A percentile compares a stretch with the other conserved stretches of the same genome.
phyloP scores from a whole-genome alignment of 2,329 filamentous ascomycete species.

The Cladosporium sp. region DNA sequence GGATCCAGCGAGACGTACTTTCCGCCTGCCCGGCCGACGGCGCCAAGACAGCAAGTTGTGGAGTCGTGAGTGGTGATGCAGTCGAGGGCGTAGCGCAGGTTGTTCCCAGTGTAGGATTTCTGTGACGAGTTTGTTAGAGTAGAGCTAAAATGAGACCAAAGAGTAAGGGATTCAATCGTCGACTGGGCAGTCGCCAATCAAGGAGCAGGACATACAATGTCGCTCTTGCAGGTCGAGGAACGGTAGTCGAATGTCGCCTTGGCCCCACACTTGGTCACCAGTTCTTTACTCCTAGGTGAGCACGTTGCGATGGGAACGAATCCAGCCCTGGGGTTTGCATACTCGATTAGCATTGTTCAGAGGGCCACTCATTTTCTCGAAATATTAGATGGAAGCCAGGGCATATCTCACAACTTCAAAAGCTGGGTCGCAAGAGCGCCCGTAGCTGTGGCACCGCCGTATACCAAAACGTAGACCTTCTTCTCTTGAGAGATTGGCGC shows the following conservation, averaged over 20 bases:
- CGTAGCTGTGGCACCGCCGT: not conserved
- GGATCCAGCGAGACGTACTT: slow-evolving; percentile 42
- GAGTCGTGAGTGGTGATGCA: slow-evolving; percentile 38
- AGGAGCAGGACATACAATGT: not conserved
- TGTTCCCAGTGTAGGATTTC: slow-evolving; percentile 40
- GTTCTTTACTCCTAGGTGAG: not conserved
- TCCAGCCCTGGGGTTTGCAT: not conserved
- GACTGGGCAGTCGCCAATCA: not conserved
- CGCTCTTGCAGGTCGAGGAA: not conserved
- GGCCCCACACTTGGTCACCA: not conserved
- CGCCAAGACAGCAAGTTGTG: slow-evolving; percentile 19
- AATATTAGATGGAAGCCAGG: too few species aligned
- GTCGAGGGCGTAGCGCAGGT: slow-evolving; percentile 46
- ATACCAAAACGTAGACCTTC: not conserved
- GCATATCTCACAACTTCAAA: not conserved
- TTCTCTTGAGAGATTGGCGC: not conserved
- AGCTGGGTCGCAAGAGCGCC: not conserved
- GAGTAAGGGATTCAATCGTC: too few species aligned
- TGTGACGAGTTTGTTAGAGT: not conserved
- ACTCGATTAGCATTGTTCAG: not conserved
- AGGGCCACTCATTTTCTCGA: too few species aligned
- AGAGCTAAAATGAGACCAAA: too few species aligned
- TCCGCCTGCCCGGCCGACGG: slow-evolving; percentile 42
- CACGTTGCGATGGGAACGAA: not conserved
- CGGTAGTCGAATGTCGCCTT: not conserved